Percentiles rank a stretch among this genome's conserved stretches.
Conservation (phyloP, 805 yeast species). For the Saturnispora saitoi region DNA sequence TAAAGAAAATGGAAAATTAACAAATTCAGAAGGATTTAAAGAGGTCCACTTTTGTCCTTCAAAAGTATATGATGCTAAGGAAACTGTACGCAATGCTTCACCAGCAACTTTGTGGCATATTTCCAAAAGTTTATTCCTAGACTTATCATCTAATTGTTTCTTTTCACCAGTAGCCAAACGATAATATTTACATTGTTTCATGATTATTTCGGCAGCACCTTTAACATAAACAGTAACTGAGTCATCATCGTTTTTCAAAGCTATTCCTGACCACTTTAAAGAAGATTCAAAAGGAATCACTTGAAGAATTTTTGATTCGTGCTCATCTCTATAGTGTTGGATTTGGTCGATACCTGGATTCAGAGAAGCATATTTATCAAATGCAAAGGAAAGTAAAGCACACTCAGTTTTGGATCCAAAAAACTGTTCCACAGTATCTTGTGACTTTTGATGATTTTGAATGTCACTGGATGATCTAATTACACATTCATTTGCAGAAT, state of each 20-base stretch:
- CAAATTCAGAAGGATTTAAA: constrained; percentile 5
- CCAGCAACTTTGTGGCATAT: constrained; percentile 48
- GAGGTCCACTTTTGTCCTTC: constrained; percentile 37
- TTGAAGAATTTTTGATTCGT: constrained; percentile 44
- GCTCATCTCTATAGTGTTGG: constrained; percentile 35
- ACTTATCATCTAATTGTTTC: background rate
- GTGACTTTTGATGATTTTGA: constrained; percentile 5
- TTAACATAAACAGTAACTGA: constrained; percentile 60
- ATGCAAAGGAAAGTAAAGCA: constrained; percentile 68
- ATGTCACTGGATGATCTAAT: background rate
- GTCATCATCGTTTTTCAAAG: constrained; percentile 38
- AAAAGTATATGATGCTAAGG: constrained; percentile 76
- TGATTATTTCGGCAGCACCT: constrained; percentile 91
- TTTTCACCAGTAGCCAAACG: constrained; percentile 3
- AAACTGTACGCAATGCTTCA: constrained; percentile 78
- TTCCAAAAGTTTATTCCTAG: constrained; percentile 17
- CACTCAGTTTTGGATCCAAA: constrained; percentile 94
- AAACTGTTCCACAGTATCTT: constrained; percentile 33
- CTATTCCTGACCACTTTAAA: constrained; percentile 86
- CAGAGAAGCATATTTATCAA: constrained; percentile 42
- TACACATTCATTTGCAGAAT: background rate
- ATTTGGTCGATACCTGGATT: constrained; percentile 28
- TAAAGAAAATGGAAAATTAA: constrained; percentile 33
- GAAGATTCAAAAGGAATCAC: constrained; percentile 85
- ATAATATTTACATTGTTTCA: constrained; percentile 43